Conservation (phyloP, 768 basidiomycete species). For the Kwoniella dejecticola region DNA sequence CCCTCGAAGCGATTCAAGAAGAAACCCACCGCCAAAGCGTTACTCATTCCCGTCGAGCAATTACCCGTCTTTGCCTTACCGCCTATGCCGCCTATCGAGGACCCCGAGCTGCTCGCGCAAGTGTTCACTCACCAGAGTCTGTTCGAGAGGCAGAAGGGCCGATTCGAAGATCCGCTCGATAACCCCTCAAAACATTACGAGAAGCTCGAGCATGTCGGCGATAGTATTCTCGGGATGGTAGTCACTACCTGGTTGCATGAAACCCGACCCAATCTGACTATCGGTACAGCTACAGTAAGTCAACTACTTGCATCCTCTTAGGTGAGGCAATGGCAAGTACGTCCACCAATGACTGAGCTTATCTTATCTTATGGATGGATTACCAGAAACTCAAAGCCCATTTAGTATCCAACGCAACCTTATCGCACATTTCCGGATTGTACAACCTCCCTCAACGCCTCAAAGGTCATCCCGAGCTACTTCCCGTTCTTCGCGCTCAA, state of each 20-base stretch:
- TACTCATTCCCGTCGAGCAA: constrained; percentile 47
- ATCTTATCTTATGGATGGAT: neutral
- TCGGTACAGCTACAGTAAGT: constrained; percentile 47
- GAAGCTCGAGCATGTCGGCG: constrained; percentile 53
- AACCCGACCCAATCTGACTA: constrained; percentile 41
- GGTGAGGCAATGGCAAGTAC: too few species aligned
- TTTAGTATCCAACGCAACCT: constrained; percentile 49
- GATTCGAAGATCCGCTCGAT: constrained; percentile 42
- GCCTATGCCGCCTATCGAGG: constrained; percentile 38
- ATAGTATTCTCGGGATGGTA: constrained; percentile 48
- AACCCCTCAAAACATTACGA: constrained; percentile 46
- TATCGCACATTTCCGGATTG: constrained; percentile 48
- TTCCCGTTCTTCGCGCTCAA: constrained; percentile 29
- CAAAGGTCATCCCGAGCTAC: constrained; percentile 30
- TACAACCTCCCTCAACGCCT: constrained; percentile 47
- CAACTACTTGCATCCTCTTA: neutral
- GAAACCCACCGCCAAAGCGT: constrained; percentile 26
- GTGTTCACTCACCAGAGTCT: constrained; percentile 48
- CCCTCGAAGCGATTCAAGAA: constrained; percentile 48
- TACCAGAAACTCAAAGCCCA: constrained; percentile 52
- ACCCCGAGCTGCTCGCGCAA: constrained; percentile 30
- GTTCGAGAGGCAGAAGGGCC: constrained; percentile 30
- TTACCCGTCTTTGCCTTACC: constrained; percentile 50
- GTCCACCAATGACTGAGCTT: too few species aligned
- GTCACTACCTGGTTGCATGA: constrained; percentile 52